A percentile compares a stretch with the other conserved stretches of the same genome.
Conservation (phyloP, 148 eudicot species). For the Polygonum aviculare region DNA sequence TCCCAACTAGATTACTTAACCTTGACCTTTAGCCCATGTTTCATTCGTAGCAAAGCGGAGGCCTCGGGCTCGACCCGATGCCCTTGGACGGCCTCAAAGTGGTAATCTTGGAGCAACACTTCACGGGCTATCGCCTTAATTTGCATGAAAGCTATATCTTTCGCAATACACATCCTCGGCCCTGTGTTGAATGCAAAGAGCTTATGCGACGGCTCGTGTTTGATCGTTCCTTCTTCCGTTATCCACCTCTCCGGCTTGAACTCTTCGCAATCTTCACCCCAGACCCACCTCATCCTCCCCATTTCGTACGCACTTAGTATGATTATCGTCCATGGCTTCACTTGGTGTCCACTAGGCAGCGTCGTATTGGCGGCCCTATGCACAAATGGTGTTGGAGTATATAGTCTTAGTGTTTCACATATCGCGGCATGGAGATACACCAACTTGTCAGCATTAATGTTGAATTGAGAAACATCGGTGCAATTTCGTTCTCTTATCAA, state of each 20-base stretch:
- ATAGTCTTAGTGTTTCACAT: slow-evolving; percentile 17
- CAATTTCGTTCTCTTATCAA: background rate
- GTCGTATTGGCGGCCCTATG: slow-evolving; percentile 10
- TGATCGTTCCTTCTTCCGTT: slow-evolving; percentile 10
- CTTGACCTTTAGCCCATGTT: slow-evolving; percentile 8
- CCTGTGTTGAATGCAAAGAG: slow-evolving; percentile 19
- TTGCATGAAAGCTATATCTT: slow-evolving; percentile 22
- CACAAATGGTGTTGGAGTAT: slow-evolving; percentile 19
- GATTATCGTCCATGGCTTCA: slow-evolving; percentile 6
- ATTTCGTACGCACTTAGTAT: slow-evolving; percentile 12
- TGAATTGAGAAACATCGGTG: background rate
- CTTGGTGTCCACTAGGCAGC: slow-evolving; percentile 22
- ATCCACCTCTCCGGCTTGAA: slow-evolving; percentile 27
- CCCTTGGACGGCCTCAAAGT: slow-evolving; percentile 8
- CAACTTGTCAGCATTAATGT: background rate
- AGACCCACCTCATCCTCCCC: slow-evolving; percentile 17
- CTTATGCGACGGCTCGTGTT: slow-evolving; percentile 19
- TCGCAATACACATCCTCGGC: slow-evolving; percentile 18
- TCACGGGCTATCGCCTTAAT: slow-evolving; percentile 1
- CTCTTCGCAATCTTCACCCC: slow-evolving; percentile 22
- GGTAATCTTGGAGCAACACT: background rate
- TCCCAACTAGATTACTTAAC: background rate
- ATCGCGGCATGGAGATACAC: slow-evolving; percentile 21
- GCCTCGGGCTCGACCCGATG: background rate
- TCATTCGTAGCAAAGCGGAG: background rate